These are phyloP conservation scores for Camellia granthamiana DNA, from an alignment of 148 eudicot species.

Conservation along the genomic window DNA sequence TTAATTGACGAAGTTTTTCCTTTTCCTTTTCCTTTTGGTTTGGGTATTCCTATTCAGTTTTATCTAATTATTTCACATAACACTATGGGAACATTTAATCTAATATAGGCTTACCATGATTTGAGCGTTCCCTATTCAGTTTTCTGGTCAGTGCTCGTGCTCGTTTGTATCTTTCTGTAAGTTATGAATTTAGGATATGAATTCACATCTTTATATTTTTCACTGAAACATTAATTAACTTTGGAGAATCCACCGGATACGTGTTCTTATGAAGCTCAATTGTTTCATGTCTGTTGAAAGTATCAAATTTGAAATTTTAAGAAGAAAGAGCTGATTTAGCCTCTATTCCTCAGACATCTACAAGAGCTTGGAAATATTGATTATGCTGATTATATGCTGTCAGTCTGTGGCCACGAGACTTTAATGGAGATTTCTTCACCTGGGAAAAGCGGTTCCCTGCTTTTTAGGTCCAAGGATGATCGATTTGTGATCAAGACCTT, in stretches of 20 bases:
- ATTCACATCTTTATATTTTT: no score
- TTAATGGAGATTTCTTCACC: constrained; percentile 17
- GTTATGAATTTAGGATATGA: not conserved
- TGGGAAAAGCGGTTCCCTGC: constrained; percentile 19
- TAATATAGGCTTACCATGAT: no score
- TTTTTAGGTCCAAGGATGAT: constrained; percentile 18
- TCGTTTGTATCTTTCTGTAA: not conserved
- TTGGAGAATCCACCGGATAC: not conserved
- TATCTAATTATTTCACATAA: not conserved
- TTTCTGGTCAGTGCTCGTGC: not conserved
- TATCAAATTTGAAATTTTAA: not conserved
- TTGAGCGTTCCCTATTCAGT: no score
- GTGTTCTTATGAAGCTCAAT: not conserved
- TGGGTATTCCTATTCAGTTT: not conserved
- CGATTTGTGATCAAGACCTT: constrained; percentile 20
- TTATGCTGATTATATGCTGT: constrained; percentile 13
- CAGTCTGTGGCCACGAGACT: constrained; percentile 17
- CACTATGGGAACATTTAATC: no score
- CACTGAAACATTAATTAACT: not conserved
- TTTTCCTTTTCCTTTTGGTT: not conserved
- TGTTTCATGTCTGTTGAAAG: not conserved
- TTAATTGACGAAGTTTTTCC: not conserved
- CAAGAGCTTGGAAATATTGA: constrained; percentile 17
- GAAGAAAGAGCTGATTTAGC: not conserved
- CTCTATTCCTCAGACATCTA: constrained; percentile 11